Conservation (phyloP, 192 early-diverging fungal genomes). For the Fimicolochytrium jonesii region DNA sequence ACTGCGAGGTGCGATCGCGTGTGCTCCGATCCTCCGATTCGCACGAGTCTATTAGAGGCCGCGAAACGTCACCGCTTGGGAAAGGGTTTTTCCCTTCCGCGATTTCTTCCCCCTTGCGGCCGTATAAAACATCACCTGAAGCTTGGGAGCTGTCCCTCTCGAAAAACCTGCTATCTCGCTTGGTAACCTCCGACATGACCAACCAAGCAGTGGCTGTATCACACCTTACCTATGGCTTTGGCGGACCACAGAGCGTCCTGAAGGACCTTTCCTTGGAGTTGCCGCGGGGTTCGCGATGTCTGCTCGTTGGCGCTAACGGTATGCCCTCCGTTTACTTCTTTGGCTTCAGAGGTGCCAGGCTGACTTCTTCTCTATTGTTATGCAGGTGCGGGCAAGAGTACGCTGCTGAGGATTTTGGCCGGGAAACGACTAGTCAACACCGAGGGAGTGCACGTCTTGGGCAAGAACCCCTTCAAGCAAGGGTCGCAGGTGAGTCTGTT, state of each 20-base stretch:
- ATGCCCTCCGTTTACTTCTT: too few relatives aligned
- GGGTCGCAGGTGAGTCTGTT: slow-evolving; percentile 40
- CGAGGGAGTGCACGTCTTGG: slow-evolving; percentile 50
- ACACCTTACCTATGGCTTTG: slow-evolving; percentile 55
- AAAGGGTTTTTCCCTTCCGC: too few relatives aligned
- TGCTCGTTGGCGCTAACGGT: slow-evolving; percentile 76
- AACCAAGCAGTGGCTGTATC: slow-evolving; percentile 41
- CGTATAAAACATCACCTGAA: not conserved
- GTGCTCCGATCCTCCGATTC: too few relatives aligned
- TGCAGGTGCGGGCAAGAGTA: slow-evolving; percentile 57
- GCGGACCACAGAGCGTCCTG: slow-evolving; percentile 55
- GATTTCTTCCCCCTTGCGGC: too few relatives aligned
- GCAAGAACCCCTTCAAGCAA: slow-evolving; percentile 64
- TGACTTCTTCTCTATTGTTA: not conserved
- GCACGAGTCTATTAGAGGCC: too few relatives aligned
- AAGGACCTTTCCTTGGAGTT: slow-evolving; percentile 49
- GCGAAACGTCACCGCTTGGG: too few relatives aligned
- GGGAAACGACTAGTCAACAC: slow-evolving; percentile 64
- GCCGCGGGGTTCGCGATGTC: slow-evolving; percentile 52
- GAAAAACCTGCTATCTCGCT: too few relatives aligned
- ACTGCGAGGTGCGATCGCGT: too few relatives aligned
- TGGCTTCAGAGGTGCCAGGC: too few relatives aligned
- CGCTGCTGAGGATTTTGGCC: slow-evolving; percentile 63
- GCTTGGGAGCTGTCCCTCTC: not conserved
- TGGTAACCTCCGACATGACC: not conserved